These are phyloP conservation scores for Aspergillus sergii DNA, from an alignment of 2,329 filamentous ascomycete species.

Conservation along the genomic window DNA sequence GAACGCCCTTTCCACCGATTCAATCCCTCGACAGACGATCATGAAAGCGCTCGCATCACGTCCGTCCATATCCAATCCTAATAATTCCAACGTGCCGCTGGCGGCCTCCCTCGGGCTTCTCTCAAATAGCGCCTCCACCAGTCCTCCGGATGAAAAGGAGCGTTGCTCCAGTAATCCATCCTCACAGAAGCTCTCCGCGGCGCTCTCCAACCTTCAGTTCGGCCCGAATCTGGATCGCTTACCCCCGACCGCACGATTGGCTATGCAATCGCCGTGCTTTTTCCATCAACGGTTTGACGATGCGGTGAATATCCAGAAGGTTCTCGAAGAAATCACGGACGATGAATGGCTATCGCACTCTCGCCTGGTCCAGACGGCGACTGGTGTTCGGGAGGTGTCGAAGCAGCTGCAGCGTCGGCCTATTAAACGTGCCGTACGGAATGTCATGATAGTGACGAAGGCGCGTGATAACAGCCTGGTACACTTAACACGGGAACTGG, in stretches of 20 bases:
- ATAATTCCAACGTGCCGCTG: conserved; percentile 60
- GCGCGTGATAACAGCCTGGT: conserved; percentile 94
- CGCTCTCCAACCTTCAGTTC: conserved; percentile 56
- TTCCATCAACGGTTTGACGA: conserved; percentile 98
- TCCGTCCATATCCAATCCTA: conserved; percentile 55
- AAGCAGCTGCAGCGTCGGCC: conserved; percentile 91
- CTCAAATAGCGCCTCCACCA: conserved; percentile 37
- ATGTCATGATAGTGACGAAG: conserved; percentile 98
- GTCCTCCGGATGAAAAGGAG: conserved; percentile 29
- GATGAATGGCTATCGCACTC: conserved; percentile 90
- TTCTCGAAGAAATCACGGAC: conserved; percentile 90
- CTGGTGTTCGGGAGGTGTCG: conserved; percentile 90
- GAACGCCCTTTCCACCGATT: conserved; percentile 63
- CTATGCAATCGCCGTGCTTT: conserved; percentile 90
- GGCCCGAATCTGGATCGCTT: conserved; percentile 46
- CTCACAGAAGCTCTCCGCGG: conserved; percentile 64
- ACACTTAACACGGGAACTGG: conserved; percentile 80
- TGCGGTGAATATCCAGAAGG: conserved; percentile 90
- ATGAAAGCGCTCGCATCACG: conserved; percentile 77
- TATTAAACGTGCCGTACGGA: conserved; percentile 87
- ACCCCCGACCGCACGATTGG: conserved; percentile 54
- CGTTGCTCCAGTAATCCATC: conserved; percentile 49
- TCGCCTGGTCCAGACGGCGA: conserved; percentile 90
- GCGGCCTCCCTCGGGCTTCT: conserved; percentile 66
- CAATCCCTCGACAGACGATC: conserved; percentile 75